A percentile compares a stretch with the other conserved stretches of the same genome.
Conservation (phyloP, 306 rosid species). For the Casuarina glauca region DNA sequence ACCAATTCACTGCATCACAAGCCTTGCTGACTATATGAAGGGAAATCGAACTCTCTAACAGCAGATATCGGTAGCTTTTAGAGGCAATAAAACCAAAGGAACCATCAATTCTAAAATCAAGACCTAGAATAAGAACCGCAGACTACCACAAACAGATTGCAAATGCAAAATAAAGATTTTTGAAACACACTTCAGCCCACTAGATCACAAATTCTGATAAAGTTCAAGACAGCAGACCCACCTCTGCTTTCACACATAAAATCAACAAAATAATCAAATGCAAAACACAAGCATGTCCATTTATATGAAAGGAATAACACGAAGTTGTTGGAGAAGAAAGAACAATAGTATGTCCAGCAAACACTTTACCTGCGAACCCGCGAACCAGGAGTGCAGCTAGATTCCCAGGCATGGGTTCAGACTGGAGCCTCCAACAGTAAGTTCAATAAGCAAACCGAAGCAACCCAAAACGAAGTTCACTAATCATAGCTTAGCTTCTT, state of each 20-base stretch:
- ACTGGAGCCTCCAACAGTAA: neutral
- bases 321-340: neutral
- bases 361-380: conserved; percentile 38
- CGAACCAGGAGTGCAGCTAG: conserved; percentile 26
- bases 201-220: neutral
- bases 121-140: neutral
- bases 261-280: neutral
- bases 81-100: neutral
- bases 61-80: neutral
- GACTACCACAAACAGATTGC: neutral
- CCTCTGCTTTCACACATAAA: neutral
- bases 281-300: neutral
- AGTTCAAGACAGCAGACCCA: neutral
- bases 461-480: conserved; percentile 14
- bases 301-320: neutral
- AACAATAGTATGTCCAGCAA: neutral
- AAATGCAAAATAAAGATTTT: neutral
- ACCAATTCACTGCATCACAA: neutral
- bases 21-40: neutral
- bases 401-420: conserved; percentile 35
- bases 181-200: neutral
- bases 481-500: conserved; percentile 1
- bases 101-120: neutral
- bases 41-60: neutral
- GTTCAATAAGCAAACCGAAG: neutral